A percentile compares a stretch with the other conserved stretches of the same genome.
phyloP scores from a whole-genome alignment of 2,329 filamentous ascomycete genomes.

The Colletotrichum cordylinicola region DNA sequence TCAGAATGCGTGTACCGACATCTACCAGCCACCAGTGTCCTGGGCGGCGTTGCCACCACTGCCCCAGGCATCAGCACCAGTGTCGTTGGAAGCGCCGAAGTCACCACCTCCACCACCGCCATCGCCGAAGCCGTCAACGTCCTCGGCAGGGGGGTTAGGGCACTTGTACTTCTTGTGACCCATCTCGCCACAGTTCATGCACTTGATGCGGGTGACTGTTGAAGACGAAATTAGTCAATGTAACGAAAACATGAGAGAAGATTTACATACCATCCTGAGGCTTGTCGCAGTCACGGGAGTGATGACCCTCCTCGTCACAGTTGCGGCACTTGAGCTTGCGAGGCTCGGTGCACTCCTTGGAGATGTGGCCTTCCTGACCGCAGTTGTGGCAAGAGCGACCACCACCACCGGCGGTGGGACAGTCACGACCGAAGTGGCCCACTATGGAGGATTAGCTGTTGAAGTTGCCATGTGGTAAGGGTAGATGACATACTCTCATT shows the following conservation, averaged over 20 bases:
- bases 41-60: not conserved
- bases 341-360: conserved; percentile 55
- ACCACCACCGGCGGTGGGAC: conserved; percentile 65
- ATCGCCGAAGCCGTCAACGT: conserved; percentile 25
- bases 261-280: conserved; percentile 56
- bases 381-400: conserved; percentile 66
- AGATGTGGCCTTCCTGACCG: conserved; percentile 64
- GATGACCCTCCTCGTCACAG: conserved; percentile 67
- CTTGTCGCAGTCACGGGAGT: conserved; percentile 66
- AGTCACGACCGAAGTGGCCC: conserved; percentile 71
- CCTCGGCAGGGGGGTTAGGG: conserved; percentile 34
- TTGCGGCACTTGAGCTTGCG: conserved; percentile 62
- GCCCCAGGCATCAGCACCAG: not conserved
- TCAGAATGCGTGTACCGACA: not conserved
- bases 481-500: conserved; percentile 56
- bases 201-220: conserved; percentile 59
- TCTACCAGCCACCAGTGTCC: conserved; percentile 13
- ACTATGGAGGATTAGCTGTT: conserved; percentile 36
- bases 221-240: conserved; percentile 25
- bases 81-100: not conserved
- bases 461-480: not conserved
- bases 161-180: conserved; percentile 49
- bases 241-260: not conserved
- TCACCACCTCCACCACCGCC: conserved; percentile 4
- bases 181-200: conserved; percentile 60